Evolutionary conservation across 1,139 yeast genomes (phyloP).

Genomic region (Blastobotrys capitulatus): DNA sequence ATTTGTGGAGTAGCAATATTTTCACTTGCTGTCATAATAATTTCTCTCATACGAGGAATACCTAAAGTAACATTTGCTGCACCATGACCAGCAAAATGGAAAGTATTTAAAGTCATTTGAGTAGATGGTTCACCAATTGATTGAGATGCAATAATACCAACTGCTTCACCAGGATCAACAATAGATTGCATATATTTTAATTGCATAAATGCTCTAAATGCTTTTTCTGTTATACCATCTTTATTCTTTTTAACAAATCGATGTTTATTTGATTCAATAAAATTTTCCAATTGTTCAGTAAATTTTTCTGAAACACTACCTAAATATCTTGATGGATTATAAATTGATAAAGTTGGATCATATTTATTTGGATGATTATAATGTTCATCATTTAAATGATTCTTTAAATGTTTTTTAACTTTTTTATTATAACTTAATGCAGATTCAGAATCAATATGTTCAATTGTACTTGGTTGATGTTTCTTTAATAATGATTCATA

Average conservation of each 20-base stretch:
- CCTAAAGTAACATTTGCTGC: slow-evolving; percentile 99
- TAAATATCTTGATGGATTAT: slow-evolving; percentile 80
- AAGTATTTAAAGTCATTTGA: slow-evolving; percentile 98
- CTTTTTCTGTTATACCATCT: slow-evolving; percentile 63
- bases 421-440: slow-evolving; percentile 81
- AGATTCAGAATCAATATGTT: slow-evolving; percentile 71
- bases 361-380: slow-evolving; percentile 59
- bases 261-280: slow-evolving; percentile 47
- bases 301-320: slow-evolving; percentile 93
- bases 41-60: slow-evolving; percentile 99
- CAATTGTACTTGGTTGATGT: slow-evolving; percentile 78
- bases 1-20: slow-evolving; percentile 96
- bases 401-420: slow-evolving; percentile 66
- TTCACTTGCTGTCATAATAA: slow-evolving; percentile 97
- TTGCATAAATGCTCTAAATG: slow-evolving; percentile 95
- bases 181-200: slow-evolving; percentile 95
- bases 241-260: slow-evolving; percentile 42
- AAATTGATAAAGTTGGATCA: slow-evolving; percentile 84
- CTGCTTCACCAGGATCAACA: slow-evolving; percentile 95
- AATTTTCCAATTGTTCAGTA: slow-evolving; percentile 71
- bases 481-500: slow-evolving; percentile 80
- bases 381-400: slow-evolving; percentile 58
- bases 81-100: slow-evolving; percentile 99
- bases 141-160: slow-evolving; percentile 97
- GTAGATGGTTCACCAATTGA: slow-evolving; percentile 99